phyloP scores from a whole-genome alignment of 108 stramenopile species.

The Nannochloropsis gaditana region DNA sequence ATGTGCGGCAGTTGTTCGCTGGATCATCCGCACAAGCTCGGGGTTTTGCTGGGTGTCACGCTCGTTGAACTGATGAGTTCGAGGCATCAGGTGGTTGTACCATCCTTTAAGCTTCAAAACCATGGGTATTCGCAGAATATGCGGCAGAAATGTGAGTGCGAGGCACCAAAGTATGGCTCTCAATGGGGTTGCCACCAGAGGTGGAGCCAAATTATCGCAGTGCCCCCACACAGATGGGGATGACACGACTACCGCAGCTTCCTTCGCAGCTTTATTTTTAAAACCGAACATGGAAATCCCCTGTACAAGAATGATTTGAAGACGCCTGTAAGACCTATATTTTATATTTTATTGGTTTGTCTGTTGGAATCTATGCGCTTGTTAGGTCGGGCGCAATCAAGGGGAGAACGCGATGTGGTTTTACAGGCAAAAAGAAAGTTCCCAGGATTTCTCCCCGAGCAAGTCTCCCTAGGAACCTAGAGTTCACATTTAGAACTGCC shows the following conservation, averaged over 20 bases:
- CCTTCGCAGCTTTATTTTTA: constrained; percentile 1
- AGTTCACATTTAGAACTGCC: no score
- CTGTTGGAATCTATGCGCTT: no score
- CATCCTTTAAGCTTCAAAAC: not conserved
- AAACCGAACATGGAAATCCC: not conserved
- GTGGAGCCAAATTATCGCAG: not conserved
- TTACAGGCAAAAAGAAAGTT: no score
- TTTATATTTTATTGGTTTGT: no score
- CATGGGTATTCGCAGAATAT: not conserved
- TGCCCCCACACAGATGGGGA: not conserved
- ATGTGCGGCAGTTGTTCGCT: not conserved
- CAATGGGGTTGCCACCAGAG: not conserved
- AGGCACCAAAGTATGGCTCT: not conserved
- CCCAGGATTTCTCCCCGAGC: no score
- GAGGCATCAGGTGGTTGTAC: constrained; percentile 12
- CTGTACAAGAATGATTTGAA: no score
- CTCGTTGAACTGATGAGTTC: constrained; percentile 12
- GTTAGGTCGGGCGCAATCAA: no score
- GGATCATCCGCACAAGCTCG: not conserved
- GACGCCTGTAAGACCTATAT: no score
- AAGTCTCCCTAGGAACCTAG: no score
- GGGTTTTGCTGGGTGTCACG: not conserved
- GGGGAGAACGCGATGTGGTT: no score
- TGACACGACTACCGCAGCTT: not conserved
- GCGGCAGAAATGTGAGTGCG: not conserved